phyloP scores from a whole-genome alignment of 371 early-diverging fungal genomes.

The Mucor sp. region DNA sequence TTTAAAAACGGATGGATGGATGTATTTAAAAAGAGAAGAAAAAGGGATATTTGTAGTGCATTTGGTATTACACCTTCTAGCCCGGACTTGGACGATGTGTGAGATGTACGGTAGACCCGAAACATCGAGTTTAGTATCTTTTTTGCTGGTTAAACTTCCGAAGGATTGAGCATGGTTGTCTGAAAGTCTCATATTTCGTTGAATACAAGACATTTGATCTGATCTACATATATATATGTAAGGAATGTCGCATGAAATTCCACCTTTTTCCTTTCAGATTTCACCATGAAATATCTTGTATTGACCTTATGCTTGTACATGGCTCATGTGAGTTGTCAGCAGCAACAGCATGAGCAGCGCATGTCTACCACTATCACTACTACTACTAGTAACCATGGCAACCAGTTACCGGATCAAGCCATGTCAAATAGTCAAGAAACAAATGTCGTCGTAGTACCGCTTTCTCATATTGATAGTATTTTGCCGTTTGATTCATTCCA shows the following conservation, averaged over 20 bases:
- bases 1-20: constrained; percentile 28
- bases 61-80: neutral
- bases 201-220: no score
- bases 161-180: no score
- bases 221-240: no score
- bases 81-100: neutral
- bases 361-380: neutral
- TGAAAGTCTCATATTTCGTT: no score
- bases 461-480: neutral
- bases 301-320: neutral
- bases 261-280: no score
- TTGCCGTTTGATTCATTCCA: neutral
- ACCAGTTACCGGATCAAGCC: neutral
- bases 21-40: constrained; percentile 21
- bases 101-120: neutral
- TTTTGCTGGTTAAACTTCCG: neutral
- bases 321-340: neutral
- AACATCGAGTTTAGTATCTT: neutral
- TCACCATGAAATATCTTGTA: neutral
- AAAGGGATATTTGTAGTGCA: neutral
- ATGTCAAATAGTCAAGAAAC: neutral
- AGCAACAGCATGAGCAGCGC: neutral
- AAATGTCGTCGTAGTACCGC: neutral
- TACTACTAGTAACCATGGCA: neutral
- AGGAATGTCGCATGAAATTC: no score